Base-by-base conservation (phyloP, 257 asterid species). In the Solanum chmielewskii region DNA sequence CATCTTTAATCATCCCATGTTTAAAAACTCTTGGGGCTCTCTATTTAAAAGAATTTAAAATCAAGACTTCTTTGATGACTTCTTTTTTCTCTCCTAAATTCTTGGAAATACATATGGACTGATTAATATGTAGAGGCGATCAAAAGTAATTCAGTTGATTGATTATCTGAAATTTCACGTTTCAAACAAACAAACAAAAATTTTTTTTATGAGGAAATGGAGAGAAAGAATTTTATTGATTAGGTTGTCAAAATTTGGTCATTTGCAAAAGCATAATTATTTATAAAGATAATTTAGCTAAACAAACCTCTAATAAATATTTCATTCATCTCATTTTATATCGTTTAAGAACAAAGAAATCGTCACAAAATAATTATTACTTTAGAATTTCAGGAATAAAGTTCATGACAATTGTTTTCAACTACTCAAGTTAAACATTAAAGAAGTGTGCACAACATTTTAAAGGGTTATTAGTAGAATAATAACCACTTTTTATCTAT, bases 1-100 rank as follows among this genome's bases (percentile, higher is more conserved):
- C 94, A 86, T 90, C 91, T 89, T 92, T 69, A 31, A 69, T 21
- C 11, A 42, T 49, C 31, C 68, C 85, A 81, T 81, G 21, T 49
- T 49, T 49, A 29, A 25, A 13, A 80, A 21, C n/a, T 80, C 68
- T 80, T 49, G 52, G 20, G 52, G 78, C 2, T 71, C 37, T 77
- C n/a, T 81, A 21, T 81, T 45, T 78, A 81, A 29, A 49, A 31
- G 45, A 31, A 16, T 11, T 11, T 31, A 31, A 49, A 47, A 31
- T 12, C 68, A 49, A 31, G 39, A 52, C 71, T 64, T 64, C 37
- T 52, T 33, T 81, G 70, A 49, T 81, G 44, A 81, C 20, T 23
- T 75, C 31, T 21, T 81, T 47, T 29, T 80, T 42, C 33, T 41
- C 33, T 76, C 35, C 68, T 31, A 29, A 29, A 80, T 80, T 80